Evolutionary conservation across 257 asterid genomes (phyloP).

Genomic region (Nicotiana paniculata): DNA sequence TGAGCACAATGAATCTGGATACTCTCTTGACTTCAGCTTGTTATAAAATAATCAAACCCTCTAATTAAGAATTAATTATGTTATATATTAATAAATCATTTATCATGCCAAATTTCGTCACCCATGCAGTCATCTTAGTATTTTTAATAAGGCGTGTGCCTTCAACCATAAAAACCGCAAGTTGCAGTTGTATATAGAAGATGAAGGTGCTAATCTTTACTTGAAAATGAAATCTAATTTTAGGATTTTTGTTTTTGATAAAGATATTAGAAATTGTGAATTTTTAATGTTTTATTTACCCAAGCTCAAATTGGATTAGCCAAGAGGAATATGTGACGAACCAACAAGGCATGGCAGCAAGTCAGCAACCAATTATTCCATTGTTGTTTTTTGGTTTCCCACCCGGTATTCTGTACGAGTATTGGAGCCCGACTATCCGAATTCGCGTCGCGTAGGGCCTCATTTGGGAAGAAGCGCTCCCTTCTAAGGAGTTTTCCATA

Average conservation of each 20-base stretch:
- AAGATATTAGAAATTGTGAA: not conserved
- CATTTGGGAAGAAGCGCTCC: too few relatives aligned
- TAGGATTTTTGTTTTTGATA: too few relatives aligned
- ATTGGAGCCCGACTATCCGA: too few relatives aligned
- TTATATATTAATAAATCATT: not conserved
- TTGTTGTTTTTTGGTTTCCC: too few relatives aligned
- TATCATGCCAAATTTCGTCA: slow-evolving; percentile 25
- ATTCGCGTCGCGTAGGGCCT: too few relatives aligned
- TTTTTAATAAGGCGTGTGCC: slow-evolving; percentile 13
- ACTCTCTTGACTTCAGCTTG: not conserved
- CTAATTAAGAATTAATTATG: not conserved
- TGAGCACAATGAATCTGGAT: slow-evolving; percentile 17
- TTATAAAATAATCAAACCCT: not conserved
- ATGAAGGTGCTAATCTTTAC: not conserved
- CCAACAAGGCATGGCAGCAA: slow-evolving; percentile 8
- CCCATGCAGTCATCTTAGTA: slow-evolving; percentile 22
- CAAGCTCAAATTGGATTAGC: not conserved
- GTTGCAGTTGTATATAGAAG: not conserved
- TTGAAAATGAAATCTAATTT: too few relatives aligned
- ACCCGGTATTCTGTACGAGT: too few relatives aligned
- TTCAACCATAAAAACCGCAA: not conserved
- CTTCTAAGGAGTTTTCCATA: too few relatives aligned
- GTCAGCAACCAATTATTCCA: not conserved
- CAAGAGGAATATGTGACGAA: slow-evolving; percentile 19
- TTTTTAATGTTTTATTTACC: too few relatives aligned